Conservation (phyloP, 2,329 filamentous ascomycete genomes). For the Ascochyta clinopodiicola region DNA sequence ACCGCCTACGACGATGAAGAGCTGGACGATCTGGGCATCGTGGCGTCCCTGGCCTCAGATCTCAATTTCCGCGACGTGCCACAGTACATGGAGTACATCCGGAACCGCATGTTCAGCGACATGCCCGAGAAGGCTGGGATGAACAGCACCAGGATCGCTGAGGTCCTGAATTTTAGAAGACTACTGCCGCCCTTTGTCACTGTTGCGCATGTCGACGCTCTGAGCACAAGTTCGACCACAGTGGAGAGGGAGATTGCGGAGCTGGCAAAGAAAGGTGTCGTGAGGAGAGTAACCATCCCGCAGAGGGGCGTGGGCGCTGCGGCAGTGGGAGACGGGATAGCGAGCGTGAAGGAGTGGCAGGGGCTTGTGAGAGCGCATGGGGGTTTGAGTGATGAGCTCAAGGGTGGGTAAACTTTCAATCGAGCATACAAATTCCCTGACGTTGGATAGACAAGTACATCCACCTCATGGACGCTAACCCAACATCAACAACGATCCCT, state of each 20-base stretch:
- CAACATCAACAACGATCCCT: constrained; percentile 54
- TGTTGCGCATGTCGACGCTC: constrained; percentile 68
- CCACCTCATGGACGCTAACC: constrained; percentile 59
- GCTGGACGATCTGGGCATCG: constrained; percentile 67
- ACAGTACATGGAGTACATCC: constrained; percentile 69
- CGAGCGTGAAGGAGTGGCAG: constrained; percentile 61
- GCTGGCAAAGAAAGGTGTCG: constrained; percentile 61
- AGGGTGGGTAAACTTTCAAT: constrained; percentile 44
- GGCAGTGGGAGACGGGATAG: constrained; percentile 69
- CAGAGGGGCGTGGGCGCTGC: constrained; percentile 63
- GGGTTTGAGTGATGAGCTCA: constrained; percentile 30
- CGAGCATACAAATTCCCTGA: constrained; percentile 7
- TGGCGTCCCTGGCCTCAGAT: constrained; percentile 62
- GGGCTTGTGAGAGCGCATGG: constrained; percentile 34
- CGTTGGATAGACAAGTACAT: constrained; percentile 55
- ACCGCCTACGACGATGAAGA: constrained; percentile 47
- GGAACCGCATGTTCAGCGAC: constrained; percentile 67
- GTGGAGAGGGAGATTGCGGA: constrained; percentile 72
- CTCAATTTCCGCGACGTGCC: constrained; percentile 66
- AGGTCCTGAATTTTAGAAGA: constrained; percentile 67
- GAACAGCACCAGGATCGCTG: constrained; percentile 67
- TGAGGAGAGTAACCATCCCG: constrained; percentile 70
- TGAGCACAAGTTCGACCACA: constrained; percentile 67
- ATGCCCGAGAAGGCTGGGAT: constrained; percentile 68
- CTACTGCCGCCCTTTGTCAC: constrained; percentile 70